Base-by-base conservation (phyloP, 1,284 basidiomycete species). In the Ustilago tritici region DNA sequence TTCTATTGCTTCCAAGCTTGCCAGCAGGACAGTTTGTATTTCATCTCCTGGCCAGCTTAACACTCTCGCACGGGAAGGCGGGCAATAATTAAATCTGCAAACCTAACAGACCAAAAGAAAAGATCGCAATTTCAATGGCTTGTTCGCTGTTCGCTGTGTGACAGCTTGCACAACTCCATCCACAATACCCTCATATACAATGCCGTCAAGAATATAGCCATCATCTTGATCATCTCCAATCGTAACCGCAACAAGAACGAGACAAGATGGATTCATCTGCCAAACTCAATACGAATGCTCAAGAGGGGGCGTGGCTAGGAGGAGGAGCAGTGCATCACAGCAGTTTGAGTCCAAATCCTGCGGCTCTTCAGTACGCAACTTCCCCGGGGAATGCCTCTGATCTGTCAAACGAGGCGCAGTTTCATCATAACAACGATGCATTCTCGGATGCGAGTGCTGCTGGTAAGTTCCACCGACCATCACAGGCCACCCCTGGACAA, bases 331-430 rank as follows among this genome's bases (percentile, higher is more conserved):
- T 56, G n/a, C 55, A 62, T 46, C 53, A 61, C 41, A 32, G 52
- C 43, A 59, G 41, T 11, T 23, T 58, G 28, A 61, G 53, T 43
- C 71, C 68, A 11, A 55, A 71, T 53, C 47, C 56, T 5, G 38
- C 47, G 3, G 28, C 53, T 31, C 47, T 56, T 55, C 50, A 53
- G n/a, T 75, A 61, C 54, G 74, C 74, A 32, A 70, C 74, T 19
- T 79, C 74, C 19, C 77, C 77, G 3, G 73, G 70, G 41, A 72
- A 65, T 38, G 67, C 68, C 6, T 77, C 74, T 0, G 77, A 79
- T 56, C 43, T 79, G 50, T 79, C 77, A 14, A 79, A 79, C 47
- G 74, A 79, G 56, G 77, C 77, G 7, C 70, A 73, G 32, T 63
- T 70, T 35, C 76, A 79, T 43, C 47, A 19, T 19, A 46, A 67